These are phyloP conservation scores for Xerocomellus dryophilus DNA, from an alignment of 768 basidiomycete genomes.

Conservation along the genomic window DNA sequence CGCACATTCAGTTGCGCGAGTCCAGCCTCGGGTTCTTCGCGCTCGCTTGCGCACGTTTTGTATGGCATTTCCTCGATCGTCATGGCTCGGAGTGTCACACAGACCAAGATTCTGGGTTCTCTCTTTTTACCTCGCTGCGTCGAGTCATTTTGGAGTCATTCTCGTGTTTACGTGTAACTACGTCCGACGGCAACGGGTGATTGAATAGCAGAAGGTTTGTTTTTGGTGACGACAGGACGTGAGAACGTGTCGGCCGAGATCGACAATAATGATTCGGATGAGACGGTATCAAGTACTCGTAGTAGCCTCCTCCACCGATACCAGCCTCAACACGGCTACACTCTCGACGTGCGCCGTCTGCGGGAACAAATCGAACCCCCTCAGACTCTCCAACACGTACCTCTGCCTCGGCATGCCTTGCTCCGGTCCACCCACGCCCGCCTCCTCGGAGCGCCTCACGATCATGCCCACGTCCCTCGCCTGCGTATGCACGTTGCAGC, in stretches of 20 bases:
- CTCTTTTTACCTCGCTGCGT: neutral
- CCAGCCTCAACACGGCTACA: conserved; percentile 63
- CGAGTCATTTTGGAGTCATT: neutral
- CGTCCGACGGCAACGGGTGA: neutral
- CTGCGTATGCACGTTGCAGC: conserved; percentile 94
- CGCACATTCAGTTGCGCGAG: conserved; percentile 21
- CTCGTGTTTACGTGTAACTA: neutral
- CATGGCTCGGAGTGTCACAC: conserved; percentile 2
- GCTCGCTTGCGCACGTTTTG: neutral
- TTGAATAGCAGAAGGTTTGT: neutral
- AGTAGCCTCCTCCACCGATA: conserved; percentile 3
- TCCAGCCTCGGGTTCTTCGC: neutral
- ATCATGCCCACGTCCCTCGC: conserved; percentile 84
- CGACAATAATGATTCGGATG: neutral
- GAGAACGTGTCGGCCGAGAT: neutral
- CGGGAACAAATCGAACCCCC: conserved; percentile 94
- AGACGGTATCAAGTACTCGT: too few species aligned
- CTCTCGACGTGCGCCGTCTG: conserved; percentile 94
- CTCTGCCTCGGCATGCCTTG: conserved; percentile 35
- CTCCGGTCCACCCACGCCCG: conserved; percentile 35
- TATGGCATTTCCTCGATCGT: conserved; percentile 3
- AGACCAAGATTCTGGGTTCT: neutral
- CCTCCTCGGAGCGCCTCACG: conserved; percentile 40
- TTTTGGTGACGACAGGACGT: neutral
- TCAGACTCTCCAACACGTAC: conserved; percentile 79